A percentile compares a stretch with the other conserved stretches of the same genome.
Evolutionary conservation across 2,329 filamentous ascomycete species (phyloP).

Genomic region (Leptographium galeiforme): DNA sequence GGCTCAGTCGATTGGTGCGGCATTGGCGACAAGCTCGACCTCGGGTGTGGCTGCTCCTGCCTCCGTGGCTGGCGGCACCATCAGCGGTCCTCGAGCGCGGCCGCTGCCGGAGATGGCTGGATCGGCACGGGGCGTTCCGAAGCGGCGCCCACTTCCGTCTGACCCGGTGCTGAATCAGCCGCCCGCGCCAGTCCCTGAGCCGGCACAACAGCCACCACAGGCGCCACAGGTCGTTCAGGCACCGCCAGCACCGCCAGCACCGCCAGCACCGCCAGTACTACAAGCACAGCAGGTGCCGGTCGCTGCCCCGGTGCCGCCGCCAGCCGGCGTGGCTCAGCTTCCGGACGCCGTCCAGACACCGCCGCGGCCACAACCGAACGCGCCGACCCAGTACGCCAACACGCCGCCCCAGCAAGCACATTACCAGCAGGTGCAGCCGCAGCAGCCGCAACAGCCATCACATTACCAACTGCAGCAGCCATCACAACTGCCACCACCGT

Average conservation of each 20-base stretch:
- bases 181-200: conserved; percentile 27
- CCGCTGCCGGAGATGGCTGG: conserved; percentile 25
- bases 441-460: background rate
- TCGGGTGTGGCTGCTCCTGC: conserved; percentile 19
- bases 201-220: conserved; percentile 23
- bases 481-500: background rate
- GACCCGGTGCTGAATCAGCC: conserved; percentile 54
- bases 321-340: conserved; percentile 19
- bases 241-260: background rate
- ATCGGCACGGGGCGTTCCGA: conserved; percentile 41
- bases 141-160: conserved; percentile 70
- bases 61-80: conserved; percentile 8
- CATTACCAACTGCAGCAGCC: background rate
- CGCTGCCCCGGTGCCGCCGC: conserved; percentile 24
- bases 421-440: background rate
- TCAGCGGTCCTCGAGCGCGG: background rate
- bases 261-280: background rate
- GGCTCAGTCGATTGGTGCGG: background rate
- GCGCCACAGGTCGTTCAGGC: background rate
- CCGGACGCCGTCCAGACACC: conserved; percentile 11
- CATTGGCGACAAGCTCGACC: conserved; percentile 36
- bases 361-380: conserved; percentile 29
- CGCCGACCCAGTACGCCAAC: conserved; percentile 8
- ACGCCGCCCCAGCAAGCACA: background rate
- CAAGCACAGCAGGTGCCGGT: background rate